These are phyloP conservation scores for Yarrowia sp. DNA, from an alignment of 805 yeast genomes.

Conservation along the genomic window DNA sequence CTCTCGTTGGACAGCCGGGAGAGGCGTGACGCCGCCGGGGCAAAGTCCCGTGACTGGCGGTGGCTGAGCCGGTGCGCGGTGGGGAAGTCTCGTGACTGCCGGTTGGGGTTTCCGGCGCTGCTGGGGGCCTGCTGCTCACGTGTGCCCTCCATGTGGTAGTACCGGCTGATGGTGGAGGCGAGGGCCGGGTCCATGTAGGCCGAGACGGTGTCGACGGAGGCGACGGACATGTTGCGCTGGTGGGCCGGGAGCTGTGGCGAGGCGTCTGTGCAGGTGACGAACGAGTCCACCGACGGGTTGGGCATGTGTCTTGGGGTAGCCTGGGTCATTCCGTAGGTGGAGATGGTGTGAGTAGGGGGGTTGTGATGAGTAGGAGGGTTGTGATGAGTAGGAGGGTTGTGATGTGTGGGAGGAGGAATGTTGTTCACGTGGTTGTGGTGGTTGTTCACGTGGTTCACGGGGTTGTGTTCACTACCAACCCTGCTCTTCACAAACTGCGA, in stretches of 20 bases:
- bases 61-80: too few relatives aligned
- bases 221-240: neutral
- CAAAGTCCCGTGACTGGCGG: neutral
- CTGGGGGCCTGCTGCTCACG: neutral
- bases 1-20: neutral
- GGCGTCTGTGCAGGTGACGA: constrained; percentile 14
- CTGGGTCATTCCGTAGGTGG: neutral
- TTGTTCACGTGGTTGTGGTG: neutral
- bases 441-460: neutral
- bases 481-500: constrained; percentile 15
- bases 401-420: neutral
- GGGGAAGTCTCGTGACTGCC: neutral
- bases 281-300: constrained; percentile 11
- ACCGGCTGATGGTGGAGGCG: constrained; percentile 15
- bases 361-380: neutral
- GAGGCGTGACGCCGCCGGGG: neutral
- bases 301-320: neutral
- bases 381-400: neutral
- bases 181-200: constrained; percentile 6
- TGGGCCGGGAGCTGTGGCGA: neutral
- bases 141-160: constrained; percentile 6
- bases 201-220: constrained; percentile 7
- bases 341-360: neutral
- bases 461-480: neutral
- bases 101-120: neutral